phyloP scores from a whole-genome alignment of 1,139 yeast genomes.

The Sugiyamaella sp. region DNA sequence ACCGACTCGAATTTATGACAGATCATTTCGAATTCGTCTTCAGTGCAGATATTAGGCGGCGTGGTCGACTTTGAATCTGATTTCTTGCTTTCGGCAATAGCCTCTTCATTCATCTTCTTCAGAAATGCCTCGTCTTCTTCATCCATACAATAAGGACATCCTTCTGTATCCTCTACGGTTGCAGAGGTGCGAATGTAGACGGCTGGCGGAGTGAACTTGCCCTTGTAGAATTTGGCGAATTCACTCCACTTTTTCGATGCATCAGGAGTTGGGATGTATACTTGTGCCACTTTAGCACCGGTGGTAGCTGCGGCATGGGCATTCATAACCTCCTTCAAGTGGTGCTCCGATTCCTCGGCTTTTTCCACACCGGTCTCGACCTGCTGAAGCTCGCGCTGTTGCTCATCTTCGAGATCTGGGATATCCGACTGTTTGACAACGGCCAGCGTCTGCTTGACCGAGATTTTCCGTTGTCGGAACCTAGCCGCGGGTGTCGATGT shows the following conservation, averaged over 20 bases:
- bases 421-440: constrained; percentile 77
- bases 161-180: constrained; percentile 91
- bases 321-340: constrained; percentile 85
- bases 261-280: constrained; percentile 96
- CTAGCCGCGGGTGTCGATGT: constrained; percentile 50
- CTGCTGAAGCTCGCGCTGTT: constrained; percentile 83
- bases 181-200: constrained; percentile 88
- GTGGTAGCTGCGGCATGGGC: constrained; percentile 68
- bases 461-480: constrained; percentile 87
- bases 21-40: constrained; percentile 82
- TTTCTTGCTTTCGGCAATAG: constrained; percentile 1
- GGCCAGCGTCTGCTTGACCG: constrained; percentile 86
- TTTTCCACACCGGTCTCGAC: constrained; percentile 98
- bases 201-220: constrained; percentile 70
- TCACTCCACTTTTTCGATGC: constrained; percentile 84
- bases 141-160: constrained; percentile 87
- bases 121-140: constrained; percentile 80
- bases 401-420: constrained; percentile 72
- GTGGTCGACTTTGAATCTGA: neutral
- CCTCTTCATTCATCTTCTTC: constrained; percentile 43
- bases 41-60: constrained; percentile 41
- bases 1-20: constrained; percentile 74
- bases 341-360: constrained; percentile 96
- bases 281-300: constrained; percentile 58
- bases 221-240: constrained; percentile 69